These are phyloP conservation scores for Scorias spongiosa DNA, from an alignment of 2,329 filamentous ascomycete genomes.

Conservation along the genomic window DNA sequence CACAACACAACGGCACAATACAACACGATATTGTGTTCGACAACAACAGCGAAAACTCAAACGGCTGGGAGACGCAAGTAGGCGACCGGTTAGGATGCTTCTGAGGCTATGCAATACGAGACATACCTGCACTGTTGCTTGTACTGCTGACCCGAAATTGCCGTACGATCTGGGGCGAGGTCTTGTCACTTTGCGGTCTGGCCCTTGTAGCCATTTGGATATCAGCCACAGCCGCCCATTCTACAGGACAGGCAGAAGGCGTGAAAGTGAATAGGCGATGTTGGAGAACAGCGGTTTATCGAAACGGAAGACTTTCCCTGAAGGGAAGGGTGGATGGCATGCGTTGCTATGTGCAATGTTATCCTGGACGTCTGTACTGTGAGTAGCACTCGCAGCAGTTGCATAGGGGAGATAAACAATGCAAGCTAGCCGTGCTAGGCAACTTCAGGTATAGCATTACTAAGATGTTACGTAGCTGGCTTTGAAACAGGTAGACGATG, in stretches of 20 bases:
- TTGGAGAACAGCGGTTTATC: background rate
- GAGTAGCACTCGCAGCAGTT: background rate
- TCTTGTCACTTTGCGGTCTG: slow-evolving; percentile 3
- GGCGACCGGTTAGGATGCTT: background rate
- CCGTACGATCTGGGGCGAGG: slow-evolving; percentile 6
- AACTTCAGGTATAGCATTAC: too few relatives aligned
- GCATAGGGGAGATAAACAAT: background rate
- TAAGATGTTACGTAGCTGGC: too few relatives aligned
- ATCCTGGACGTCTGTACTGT: too few relatives aligned
- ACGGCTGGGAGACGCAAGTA: background rate
- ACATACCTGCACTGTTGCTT: slow-evolving; percentile 4
- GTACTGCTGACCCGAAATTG: slow-evolving; percentile 4
- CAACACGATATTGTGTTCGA: background rate
- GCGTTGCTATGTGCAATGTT: too few relatives aligned
- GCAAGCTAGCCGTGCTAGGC: too few relatives aligned
- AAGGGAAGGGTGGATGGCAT: background rate
- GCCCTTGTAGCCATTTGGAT: background rate
- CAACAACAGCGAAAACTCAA: background rate
- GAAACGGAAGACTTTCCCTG: background rate
- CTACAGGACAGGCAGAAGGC: background rate
- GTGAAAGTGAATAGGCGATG: background rate
- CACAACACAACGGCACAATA: background rate
- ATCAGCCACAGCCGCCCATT: background rate
- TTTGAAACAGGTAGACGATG: too few relatives aligned
- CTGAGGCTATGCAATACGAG: background rate